These are phyloP conservation scores for Phaeotremella fagi DNA, from an alignment of 768 basidiomycete species.

Conservation along the genomic window DNA sequence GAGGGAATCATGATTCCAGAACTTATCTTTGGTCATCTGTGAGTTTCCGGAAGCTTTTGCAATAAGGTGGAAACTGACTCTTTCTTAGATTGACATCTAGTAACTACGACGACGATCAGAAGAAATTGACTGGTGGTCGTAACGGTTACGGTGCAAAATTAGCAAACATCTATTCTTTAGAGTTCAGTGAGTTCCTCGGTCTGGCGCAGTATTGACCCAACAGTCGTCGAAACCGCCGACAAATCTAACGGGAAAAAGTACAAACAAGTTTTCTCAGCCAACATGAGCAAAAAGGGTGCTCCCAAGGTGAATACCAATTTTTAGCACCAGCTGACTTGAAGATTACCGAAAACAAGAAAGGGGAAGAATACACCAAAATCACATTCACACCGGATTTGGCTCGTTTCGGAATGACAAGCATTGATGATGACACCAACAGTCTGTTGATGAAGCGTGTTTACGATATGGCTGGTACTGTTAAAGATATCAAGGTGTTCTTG, in stretches of 20 bases:
- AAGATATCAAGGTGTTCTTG: conserved; percentile 84
- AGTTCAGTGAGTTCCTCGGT: conserved; percentile 60
- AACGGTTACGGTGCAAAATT: conserved; percentile 98
- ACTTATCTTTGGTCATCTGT: conserved; percentile 90
- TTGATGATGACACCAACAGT: conserved; percentile 85
- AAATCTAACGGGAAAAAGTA: conserved; percentile 81
- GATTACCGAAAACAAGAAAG: conserved; percentile 82
- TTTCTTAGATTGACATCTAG: conserved; percentile 69
- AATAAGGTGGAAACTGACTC: neutral
- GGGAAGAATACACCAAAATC: conserved; percentile 86
- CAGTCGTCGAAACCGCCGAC: conserved; percentile 84
- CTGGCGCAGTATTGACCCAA: neutral
- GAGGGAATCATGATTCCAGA: conserved; percentile 96
- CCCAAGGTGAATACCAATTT: conserved; percentile 60
- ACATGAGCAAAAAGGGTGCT: conserved; percentile 82
- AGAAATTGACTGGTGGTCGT: conserved; percentile 95
- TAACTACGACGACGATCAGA: conserved; percentile 98
- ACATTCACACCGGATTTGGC: conserved; percentile 88
- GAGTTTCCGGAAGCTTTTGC: conserved; percentile 3
- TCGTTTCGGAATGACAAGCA: conserved; percentile 80
- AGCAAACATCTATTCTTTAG: conserved; percentile 94
- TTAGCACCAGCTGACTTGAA: conserved; percentile 15
- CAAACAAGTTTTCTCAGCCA: conserved; percentile 87
- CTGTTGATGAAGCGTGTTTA: conserved; percentile 90
- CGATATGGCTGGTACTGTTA: conserved; percentile 93